These are phyloP conservation scores for Salix dunnii DNA, from an alignment of 345 rosid species.

Conservation along the genomic window DNA sequence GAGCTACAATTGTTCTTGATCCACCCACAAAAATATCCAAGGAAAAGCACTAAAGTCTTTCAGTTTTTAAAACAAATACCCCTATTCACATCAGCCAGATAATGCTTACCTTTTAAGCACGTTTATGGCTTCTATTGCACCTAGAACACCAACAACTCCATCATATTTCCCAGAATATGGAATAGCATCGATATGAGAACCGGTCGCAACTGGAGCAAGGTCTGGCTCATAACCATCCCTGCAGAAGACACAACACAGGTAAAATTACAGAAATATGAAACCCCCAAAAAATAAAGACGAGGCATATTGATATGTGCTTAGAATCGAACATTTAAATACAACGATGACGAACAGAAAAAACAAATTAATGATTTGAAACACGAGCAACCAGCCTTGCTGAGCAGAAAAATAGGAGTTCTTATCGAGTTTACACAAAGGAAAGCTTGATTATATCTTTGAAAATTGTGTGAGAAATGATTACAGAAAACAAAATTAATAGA, in stretches of 20 bases:
- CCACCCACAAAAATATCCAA: neutral
- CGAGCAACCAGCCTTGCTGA: too few species aligned
- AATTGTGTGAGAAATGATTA: neutral
- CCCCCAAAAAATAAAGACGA: neutral
- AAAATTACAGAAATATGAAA: neutral
- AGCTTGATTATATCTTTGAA: neutral
- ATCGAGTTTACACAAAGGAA: neutral
- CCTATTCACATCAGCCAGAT: slow-evolving; percentile 8
- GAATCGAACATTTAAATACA: neutral
- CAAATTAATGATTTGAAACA: neutral
- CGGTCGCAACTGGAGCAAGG: slow-evolving; percentile 77
- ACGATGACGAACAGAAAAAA: neutral
- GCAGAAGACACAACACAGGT: slow-evolving; percentile 12
- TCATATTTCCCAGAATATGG: slow-evolving; percentile 95
- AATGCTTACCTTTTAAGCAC: slow-evolving; percentile 67
- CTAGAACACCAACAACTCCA: slow-evolving; percentile 95
- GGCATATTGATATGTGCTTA: too few species aligned
- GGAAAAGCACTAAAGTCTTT: neutral
- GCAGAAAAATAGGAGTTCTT: too few species aligned
- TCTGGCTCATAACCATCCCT: slow-evolving; percentile 73
- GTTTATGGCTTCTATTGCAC: slow-evolving; percentile 92
- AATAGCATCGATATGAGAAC: slow-evolving; percentile 96
- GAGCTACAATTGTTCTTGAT: neutral
- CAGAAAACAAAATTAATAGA: slow-evolving; percentile 5
- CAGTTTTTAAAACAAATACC: neutral